Evolutionary conservation across 1,284 basidiomycete genomes (phyloP), one percentile per base, ranked within the genome.

Genomic region (Neolentinus lepideus): DNA sequence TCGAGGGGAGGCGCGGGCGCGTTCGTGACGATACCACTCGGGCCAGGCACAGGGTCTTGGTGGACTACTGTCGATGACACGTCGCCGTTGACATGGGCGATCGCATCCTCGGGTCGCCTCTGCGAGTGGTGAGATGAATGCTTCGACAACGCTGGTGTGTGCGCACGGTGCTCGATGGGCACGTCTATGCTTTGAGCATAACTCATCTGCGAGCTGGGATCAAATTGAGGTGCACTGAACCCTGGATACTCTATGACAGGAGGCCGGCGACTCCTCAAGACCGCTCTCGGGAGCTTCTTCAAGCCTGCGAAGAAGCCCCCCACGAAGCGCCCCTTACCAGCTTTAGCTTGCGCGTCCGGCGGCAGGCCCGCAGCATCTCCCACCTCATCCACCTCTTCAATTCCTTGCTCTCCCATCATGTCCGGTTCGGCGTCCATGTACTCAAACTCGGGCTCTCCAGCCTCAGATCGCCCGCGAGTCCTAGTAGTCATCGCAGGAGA

Each of bases 271-370:
- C 61, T 62, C 53, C 62, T 63, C 25, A 56, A 57, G 57, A 69
- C 57, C 1, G 59, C 63, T 43, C 57, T 61, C 0, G 69, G 68
- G 3, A 70, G 54, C 48, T 58, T 64, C 57, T 57, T 63, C 53
- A 70, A 56, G 9, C 61, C 56, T 1, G 61, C 54, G 2, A 70
- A 59, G 55, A 71, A 71, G 0, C 69, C 69, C n/a, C 69, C 69
- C 1, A 71, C 68, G 51, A 69, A 69, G 16, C 55, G 56, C 48
- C 52, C 61, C 52, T 56, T 59, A 43, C 48, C 55, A 6, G 60
- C 53, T n/a, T 61, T 60, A 19, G 46, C 35, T 47, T 19, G 58
- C 4, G 27, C 24, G 9, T 29, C 47, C 11, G 47, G 47, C 8
- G 27, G 6, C 21, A 50, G 11, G 8, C 11, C 47, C 47, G 25